Evolutionary conservation across 169 alveolate species (phyloP), one percentile per base, ranked within the genome.

Genomic region (Plasmodium falciparum): DNA sequence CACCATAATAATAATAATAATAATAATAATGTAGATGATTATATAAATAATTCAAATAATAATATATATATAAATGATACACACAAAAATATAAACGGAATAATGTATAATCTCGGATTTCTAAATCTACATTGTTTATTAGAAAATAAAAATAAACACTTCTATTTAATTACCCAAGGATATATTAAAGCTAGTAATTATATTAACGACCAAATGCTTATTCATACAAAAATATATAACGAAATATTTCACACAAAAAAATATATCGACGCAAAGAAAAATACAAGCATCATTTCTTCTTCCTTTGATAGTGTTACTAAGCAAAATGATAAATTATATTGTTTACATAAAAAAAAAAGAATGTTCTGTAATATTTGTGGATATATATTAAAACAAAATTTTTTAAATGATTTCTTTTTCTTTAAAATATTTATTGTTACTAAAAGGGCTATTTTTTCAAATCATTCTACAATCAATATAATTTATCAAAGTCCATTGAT

Each of bases 401-500:
- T 86, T 24, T 67, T 86, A 72, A 86, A 52, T 24, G 76, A 86
- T 39, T 15, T 59, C 12, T 71, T 70, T 63, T 73, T 61, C 56
- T 86, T 86, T 56, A 86, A 61, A 62, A 72, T 86, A 71, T 45
- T 61, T 12, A 86, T 86, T 17, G 43, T 86, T 24, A 59, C 71
- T 71, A 86, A 71, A 71, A 86, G 73, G 15, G 17, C n/a, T 0
- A 24, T 72, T 26, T 73, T 86, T 72, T 61, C 49, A 62, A 86
- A 71, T 6, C 86, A 66, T 45, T 29, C 63, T 71, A 52, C 59
- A 24, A 86, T 86, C 39, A 72, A 72, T 15, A 73, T 86, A 26
- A 49, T 15, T 86, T 86, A 86, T 61, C 71, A 86, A 43, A 86
- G 92, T 22, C 92, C 92, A 7, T 72, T 86, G 43, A 86, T 72